phyloP scores from a whole-genome alignment of 176 grass and related monocot species.

The bread wheat (Triticum aestivum) region DNA sequence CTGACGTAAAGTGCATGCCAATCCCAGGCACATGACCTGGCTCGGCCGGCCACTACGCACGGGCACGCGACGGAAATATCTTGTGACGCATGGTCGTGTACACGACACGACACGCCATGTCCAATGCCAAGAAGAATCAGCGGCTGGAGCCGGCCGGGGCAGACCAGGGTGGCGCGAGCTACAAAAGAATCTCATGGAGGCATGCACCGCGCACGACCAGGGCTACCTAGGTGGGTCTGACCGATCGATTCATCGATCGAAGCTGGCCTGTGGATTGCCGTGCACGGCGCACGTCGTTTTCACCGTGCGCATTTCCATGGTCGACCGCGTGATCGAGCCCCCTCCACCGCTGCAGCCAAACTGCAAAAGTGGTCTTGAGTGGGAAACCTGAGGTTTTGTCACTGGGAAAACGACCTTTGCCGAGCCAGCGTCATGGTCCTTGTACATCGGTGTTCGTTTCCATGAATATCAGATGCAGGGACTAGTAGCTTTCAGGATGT shows the following conservation, averaged over 20 bases:
- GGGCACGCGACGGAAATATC: background rate
- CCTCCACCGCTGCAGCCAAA: background rate
- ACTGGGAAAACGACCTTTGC: background rate
- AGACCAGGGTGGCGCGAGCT: constrained; percentile 15
- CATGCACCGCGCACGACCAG: background rate
- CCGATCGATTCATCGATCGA: background rate
- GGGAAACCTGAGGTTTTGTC: background rate
- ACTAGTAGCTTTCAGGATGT: background rate
- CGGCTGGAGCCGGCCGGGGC: background rate
- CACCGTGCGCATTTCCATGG: constrained; percentile 3
- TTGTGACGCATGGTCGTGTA: constrained; percentile 2
- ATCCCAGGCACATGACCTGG: background rate
- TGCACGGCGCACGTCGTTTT: background rate
- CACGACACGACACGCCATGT: background rate
- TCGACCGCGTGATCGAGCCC: background rate
- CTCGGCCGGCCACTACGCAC: background rate
- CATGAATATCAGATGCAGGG: background rate
- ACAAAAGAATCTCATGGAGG: constrained; percentile 2
- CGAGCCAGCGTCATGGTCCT: background rate
- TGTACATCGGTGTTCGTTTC: background rate
- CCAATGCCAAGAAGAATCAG: background rate
- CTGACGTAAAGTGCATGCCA: background rate
- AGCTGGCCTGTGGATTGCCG: background rate
- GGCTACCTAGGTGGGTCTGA: background rate
- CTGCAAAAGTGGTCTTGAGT: background rate